phyloP scores from a whole-genome alignment of 305 asterid genomes.

The Ilex paraguariensis region DNA sequence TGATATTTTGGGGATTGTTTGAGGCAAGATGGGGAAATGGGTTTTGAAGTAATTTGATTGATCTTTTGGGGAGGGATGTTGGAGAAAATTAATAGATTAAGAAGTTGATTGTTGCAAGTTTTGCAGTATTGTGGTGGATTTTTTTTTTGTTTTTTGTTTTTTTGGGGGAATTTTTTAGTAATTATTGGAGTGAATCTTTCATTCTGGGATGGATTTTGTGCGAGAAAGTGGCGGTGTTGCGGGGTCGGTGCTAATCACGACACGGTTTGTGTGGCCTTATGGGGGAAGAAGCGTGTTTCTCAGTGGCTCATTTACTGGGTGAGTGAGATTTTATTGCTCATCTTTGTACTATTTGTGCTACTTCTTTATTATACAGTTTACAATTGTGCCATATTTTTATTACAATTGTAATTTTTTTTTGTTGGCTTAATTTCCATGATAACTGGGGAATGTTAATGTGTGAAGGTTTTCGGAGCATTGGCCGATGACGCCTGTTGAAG shows the following conservation, averaged over 20 bases:
- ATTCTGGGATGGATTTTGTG: conserved; percentile 59
- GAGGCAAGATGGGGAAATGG: too few species aligned
- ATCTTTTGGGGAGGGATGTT: too few species aligned
- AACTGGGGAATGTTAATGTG: conserved; percentile 2
- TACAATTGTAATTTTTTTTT: too few species aligned
- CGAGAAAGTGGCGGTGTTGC: conserved; percentile 41
- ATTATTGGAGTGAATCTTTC: conserved; percentile 36
- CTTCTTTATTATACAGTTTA: neutral
- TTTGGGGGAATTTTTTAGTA: too few species aligned
- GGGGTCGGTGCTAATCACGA: conserved; percentile 47
- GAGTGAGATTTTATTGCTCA: conserved; percentile 9
- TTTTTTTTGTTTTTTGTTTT: too few species aligned
- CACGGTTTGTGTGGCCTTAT: conserved; percentile 89
- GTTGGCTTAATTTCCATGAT: too few species aligned
- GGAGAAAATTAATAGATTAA: too few species aligned
- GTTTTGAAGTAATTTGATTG: too few species aligned
- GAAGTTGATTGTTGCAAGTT: too few species aligned
- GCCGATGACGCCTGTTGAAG: conserved; percentile 97
- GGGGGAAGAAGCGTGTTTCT: conserved; percentile 84
- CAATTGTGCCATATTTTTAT: neutral
- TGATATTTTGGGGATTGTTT: too few species aligned
- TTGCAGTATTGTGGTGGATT: too few species aligned
- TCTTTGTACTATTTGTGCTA: neutral
- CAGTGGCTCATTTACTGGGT: conserved; percentile 95
- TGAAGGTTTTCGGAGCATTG: conserved; percentile 76